Conservation (phyloP, 2,329 filamentous ascomycete species). For the Diaporthe ilicicola region DNA sequence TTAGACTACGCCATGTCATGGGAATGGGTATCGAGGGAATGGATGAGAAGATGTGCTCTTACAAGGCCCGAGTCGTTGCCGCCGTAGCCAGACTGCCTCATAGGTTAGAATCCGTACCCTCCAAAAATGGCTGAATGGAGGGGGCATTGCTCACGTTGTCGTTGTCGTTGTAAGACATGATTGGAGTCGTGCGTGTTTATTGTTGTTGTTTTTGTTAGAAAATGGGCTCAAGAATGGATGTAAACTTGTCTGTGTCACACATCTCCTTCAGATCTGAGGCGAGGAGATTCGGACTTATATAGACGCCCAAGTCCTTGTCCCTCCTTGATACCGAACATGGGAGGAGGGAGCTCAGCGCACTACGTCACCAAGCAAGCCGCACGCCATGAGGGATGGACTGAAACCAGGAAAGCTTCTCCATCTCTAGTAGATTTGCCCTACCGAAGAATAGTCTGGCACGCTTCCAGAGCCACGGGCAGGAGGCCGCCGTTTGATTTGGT, state of each 20-base stretch:
- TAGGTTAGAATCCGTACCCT: constrained; percentile 38
- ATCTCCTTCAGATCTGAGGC: rapidly evolving
- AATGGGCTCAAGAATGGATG: not conserved
- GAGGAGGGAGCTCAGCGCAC: not conserved
- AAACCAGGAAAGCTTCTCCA: constrained; percentile 22
- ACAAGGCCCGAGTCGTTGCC: constrained; percentile 37
- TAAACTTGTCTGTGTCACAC: not conserved
- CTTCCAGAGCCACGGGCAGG: constrained; percentile 16
- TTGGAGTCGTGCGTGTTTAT: constrained; percentile 34
- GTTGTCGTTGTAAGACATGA: constrained; percentile 58
- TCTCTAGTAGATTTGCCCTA: not conserved
- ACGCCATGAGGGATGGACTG: not conserved
- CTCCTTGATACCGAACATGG: not conserved
- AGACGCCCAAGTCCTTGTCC: not conserved
- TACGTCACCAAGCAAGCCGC: constrained; percentile 23
- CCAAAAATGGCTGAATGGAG: not conserved
- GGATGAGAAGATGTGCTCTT: constrained; percentile 24
- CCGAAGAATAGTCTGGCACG: not conserved
- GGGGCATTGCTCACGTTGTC: constrained; percentile 43
- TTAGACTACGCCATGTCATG: not conserved
- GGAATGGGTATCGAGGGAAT: not conserved
- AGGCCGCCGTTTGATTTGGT: constrained; percentile 19
- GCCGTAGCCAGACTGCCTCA: constrained; percentile 35
- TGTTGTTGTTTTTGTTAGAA: not conserved
- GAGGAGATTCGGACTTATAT: not conserved